A percentile compares a stretch with the other conserved stretches of the same genome.
phyloP scores from a whole-genome alignment of 768 basidiomycete species.

The Podaxis sp. region DNA sequence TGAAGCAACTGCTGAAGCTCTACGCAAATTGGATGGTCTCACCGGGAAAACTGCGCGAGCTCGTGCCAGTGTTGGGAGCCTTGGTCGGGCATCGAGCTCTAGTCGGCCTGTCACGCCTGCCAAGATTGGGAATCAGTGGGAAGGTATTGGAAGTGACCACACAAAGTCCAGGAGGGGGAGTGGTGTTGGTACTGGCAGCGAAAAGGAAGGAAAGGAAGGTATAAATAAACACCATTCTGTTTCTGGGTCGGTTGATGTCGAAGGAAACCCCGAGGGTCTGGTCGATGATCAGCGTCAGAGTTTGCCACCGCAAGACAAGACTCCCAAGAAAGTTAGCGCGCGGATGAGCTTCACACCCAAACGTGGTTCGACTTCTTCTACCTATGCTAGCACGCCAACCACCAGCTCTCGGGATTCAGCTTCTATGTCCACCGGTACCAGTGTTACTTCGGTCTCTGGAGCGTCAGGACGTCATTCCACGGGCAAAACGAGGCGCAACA shows the following conservation, averaged over 20 bases:
- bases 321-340: conserved; percentile 65
- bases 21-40: conserved; percentile 91
- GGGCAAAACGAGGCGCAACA: conserved; percentile 71
- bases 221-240: conserved; percentile 5
- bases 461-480: conserved; percentile 73
- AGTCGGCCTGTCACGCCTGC: conserved; percentile 78
- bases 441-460: conserved; percentile 73
- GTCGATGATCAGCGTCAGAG: conserved; percentile 7
- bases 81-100: conserved; percentile 61
- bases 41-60: conserved; percentile 74
- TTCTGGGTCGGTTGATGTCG: conserved; percentile 41
- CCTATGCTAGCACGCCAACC: conserved; percentile 73
- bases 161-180: conserved; percentile 40
- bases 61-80: conserved; percentile 74
- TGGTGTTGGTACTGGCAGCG: conserved; percentile 39
- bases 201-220: conserved; percentile 13
- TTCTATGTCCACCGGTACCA: conserved; percentile 76
- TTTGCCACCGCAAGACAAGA: conserved; percentile 54
- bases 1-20: conserved; percentile 84
- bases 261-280: conserved; percentile 29
- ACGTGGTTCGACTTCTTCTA: conserved; percentile 87
- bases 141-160: conserved; percentile 53
- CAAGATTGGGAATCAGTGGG: conserved; percentile 71
- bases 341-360: conserved; percentile 82
- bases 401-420: conserved; percentile 88